Conservation (phyloP, 2,329 filamentous ascomycete genomes). For the Monilinia fructicola region DNA sequence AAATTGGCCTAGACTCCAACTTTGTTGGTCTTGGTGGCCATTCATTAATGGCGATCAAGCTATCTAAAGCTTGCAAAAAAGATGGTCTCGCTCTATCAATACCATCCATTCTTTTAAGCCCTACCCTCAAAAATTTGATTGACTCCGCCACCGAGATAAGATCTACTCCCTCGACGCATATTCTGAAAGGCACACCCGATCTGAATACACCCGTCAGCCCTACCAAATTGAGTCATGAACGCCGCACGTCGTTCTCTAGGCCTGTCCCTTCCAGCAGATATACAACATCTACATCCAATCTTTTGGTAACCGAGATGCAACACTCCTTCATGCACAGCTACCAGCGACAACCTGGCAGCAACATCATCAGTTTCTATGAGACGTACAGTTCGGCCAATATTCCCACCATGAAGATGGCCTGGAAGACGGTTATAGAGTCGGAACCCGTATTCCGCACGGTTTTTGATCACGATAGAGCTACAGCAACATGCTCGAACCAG, state of each 20-base stretch:
- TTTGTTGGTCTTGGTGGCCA: conserved; percentile 51
- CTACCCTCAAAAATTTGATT: conserved; percentile 7
- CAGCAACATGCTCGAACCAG: conserved; percentile 10
- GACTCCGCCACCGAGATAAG: background rate
- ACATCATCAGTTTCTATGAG: conserved; percentile 34
- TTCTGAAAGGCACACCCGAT: conserved; percentile 5
- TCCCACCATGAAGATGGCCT: conserved; percentile 34
- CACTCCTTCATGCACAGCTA: conserved; percentile 35
- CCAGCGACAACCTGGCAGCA: conserved; percentile 28
- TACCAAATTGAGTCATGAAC: conserved; percentile 4
- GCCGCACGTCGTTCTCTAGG: conserved; percentile 13
- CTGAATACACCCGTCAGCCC: conserved; percentile 10
- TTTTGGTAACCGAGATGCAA: conserved; percentile 33
- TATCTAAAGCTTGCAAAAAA: conserved; percentile 43
- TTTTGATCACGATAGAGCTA: conserved; percentile 17
- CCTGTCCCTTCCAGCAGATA: background rate
- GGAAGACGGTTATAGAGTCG: conserved; percentile 33
- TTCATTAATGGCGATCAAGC: conserved; percentile 48
- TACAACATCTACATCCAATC: background rate
- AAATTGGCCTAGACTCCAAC: conserved; percentile 22
- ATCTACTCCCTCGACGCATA: background rate
- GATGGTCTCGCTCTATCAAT: conserved; percentile 37
- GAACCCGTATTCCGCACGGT: conserved; percentile 37
- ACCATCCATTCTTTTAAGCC: conserved; percentile 18
- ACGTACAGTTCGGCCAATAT: conserved; percentile 29